Conservation (phyloP, 345 rosid genomes). For the Noccaea bulbosa region DNA sequence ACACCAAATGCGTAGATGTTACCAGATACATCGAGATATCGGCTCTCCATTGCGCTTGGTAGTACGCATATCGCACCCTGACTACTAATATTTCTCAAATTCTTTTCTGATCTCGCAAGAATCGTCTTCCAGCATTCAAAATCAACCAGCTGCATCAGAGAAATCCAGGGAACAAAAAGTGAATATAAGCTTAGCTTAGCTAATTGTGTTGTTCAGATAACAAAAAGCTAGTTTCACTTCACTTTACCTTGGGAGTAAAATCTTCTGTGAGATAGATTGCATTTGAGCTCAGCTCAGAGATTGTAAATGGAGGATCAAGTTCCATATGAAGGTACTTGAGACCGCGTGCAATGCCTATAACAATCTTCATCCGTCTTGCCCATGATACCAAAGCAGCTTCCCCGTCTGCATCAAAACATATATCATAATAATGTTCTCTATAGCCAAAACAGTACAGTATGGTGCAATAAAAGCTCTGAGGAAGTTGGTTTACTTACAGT, state of each 20-base stretch:
- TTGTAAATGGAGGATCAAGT: slow-evolving; percentile 86
- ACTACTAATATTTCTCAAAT: slow-evolving; percentile 69
- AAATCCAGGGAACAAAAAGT: too few relatives aligned
- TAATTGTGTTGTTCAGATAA: slow-evolving; percentile 17
- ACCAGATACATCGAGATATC: slow-evolving; percentile 80
- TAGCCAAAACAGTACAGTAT: not conserved
- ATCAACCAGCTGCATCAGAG: slow-evolving; percentile 78
- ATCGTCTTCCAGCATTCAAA: slow-evolving; percentile 97
- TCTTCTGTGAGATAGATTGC: slow-evolving; percentile 96
- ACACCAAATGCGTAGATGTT: slow-evolving; percentile 89
- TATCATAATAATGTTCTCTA: not conserved
- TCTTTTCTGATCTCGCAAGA: slow-evolving; percentile 86
- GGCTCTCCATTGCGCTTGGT: slow-evolving; percentile 71
- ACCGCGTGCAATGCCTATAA: slow-evolving; percentile 81
- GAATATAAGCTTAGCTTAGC: slow-evolving; percentile 17
- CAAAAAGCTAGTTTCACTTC: slow-evolving; percentile 11
- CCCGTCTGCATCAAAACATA: slow-evolving; percentile 62
- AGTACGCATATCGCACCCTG: slow-evolving; percentile 84
- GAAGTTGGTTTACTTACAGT: slow-evolving; percentile 61
- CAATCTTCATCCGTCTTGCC: slow-evolving; percentile 90
- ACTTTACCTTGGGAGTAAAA: slow-evolving; percentile 86
- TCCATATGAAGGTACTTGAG: slow-evolving; percentile 90
- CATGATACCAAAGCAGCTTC: slow-evolving; percentile 88
- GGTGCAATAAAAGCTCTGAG: slow-evolving; percentile 17
- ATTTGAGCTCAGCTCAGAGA: slow-evolving; percentile 87